A percentile compares a stretch with the other conserved stretches of the same genome.
Conservation (phyloP, 331 rosid species). For the Cydonia oblonga region DNA sequence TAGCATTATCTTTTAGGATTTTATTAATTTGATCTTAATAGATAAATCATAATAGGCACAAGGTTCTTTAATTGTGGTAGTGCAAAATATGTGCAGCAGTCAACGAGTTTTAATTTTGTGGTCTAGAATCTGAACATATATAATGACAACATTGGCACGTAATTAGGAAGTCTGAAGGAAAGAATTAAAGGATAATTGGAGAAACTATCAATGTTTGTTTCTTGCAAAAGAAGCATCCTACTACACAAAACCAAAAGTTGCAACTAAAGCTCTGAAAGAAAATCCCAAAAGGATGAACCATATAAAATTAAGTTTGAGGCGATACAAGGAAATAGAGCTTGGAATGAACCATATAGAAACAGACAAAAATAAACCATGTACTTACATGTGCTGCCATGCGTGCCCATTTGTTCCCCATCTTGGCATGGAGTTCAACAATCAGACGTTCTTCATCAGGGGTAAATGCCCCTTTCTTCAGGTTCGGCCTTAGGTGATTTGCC, state of each 20-base stretch:
- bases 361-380: slow-evolving; percentile 5
- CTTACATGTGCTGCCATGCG: slow-evolving; percentile 93
- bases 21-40: background rate
- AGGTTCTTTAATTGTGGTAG: background rate
- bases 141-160: background rate
- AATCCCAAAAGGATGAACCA: background rate
- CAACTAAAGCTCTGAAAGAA: background rate
- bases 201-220: background rate
- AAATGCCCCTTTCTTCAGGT: slow-evolving; percentile 87
- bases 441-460: slow-evolving; percentile 69
- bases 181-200: background rate
- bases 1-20: background rate
- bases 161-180: background rate
- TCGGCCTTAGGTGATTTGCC: slow-evolving; percentile 98
- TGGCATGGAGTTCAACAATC: slow-evolving; percentile 77
- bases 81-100: background rate
- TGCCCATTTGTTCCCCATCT: slow-evolving; percentile 98
- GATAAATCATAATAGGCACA: background rate
- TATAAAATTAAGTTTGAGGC: background rate
- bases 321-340: slow-evolving; percentile 17
- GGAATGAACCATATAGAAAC: background rate
- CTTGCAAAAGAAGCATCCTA: background rate
- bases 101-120: background rate
- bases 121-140: background rate
- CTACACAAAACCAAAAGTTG: background rate